phyloP scores from a whole-genome alignment of 106 monocot species.

The Agapanthus africanus region DNA sequence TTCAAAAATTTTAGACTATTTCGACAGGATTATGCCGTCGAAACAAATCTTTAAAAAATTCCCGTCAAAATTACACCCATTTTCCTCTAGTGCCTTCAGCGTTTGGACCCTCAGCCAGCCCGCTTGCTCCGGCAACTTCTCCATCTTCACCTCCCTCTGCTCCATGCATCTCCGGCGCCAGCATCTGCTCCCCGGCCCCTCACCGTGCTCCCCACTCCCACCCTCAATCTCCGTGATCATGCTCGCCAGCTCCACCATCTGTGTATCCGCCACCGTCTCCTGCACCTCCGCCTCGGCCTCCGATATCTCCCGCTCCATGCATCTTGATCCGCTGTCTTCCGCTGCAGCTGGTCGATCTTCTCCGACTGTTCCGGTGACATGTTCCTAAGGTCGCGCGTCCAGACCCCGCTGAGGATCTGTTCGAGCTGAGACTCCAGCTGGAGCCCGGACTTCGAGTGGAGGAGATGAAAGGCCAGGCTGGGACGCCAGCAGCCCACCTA shows the following conservation, averaged over 20 bases:
- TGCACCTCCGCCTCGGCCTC: constrained; percentile 30
- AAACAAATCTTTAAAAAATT: too few relatives aligned
- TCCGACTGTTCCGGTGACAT: constrained; percentile 22
- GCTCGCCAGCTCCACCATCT: constrained; percentile 37
- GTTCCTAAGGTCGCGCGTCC: constrained; percentile 23
- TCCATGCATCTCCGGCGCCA: constrained; percentile 45
- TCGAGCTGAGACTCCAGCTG: constrained; percentile 37
- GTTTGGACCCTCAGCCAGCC: constrained; percentile 43
- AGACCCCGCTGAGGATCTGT: constrained; percentile 19
- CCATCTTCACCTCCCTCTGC: constrained; percentile 28
- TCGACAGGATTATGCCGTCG: too few relatives aligned
- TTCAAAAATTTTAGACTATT: too few relatives aligned
- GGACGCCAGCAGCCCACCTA: constrained; percentile 81
- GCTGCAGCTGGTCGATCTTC: constrained; percentile 28
- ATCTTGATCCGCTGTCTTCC: constrained; percentile 15
- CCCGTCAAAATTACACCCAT: too few relatives aligned
- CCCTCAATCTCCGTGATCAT: constrained; percentile 7
- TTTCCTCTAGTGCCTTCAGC: too few relatives aligned
- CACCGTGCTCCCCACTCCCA: background rate
- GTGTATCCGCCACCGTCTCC: constrained; percentile 31
- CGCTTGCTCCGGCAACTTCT: constrained; percentile 29
- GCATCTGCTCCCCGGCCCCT: constrained; percentile 5
- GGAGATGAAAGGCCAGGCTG: constrained; percentile 43
- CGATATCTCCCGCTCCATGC: constrained; percentile 34
- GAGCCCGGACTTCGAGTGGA: constrained; percentile 63